Evolutionary conservation across 108 stramenopile species (phyloP).

Genomic region (Fistulifera pelliculosa): DNA sequence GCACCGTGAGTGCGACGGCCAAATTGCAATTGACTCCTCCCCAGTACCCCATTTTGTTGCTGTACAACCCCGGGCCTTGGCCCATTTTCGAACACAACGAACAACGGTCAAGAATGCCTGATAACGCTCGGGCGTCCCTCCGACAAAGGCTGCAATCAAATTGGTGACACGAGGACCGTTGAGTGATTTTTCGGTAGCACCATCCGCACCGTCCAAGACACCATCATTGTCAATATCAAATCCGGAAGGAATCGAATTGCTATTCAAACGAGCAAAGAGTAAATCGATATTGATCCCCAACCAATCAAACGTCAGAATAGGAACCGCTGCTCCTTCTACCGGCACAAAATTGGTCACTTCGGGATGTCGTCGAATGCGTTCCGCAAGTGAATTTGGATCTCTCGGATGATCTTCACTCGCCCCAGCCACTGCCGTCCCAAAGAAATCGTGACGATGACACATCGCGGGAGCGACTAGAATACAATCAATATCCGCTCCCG

Average conservation of each 20-base stretch:
- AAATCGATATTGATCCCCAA: conserved; percentile 96
- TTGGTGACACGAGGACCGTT: conserved; percentile 97
- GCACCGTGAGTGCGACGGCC: conserved; percentile 85
- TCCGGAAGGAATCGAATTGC: conserved; percentile 61
- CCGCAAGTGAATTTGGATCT: conserved; percentile 78
- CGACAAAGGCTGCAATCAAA: conserved; percentile 84
- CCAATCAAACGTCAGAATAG: conserved; percentile 97
- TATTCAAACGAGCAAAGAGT: conserved; percentile 85
- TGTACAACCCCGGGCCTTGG: conserved; percentile 95
- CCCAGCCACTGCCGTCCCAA: conserved; percentile 46
- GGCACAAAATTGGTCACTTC: conserved; percentile 89
- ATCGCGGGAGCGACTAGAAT: conserved; percentile 69
- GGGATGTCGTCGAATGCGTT: conserved; percentile 67
- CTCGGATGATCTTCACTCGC: conserved; percentile 19
- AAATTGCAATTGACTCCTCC: conserved; percentile 98
- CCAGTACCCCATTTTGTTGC: conserved; percentile 97
- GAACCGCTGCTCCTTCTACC: conserved; percentile 88
- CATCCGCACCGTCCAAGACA: conserved; percentile 87
- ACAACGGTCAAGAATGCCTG: conserved; percentile 82
- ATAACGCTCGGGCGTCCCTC: conserved; percentile 67
- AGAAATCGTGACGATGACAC: conserved; percentile 90
- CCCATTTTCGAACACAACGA: conserved; percentile 89
- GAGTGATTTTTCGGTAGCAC: conserved; percentile 86
- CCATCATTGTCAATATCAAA: conserved; percentile 95
- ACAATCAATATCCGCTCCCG: conserved; percentile 96